Base-by-base conservation (phyloP, 2,329 filamentous ascomycete species). In the Venturia oleaginea region DNA sequence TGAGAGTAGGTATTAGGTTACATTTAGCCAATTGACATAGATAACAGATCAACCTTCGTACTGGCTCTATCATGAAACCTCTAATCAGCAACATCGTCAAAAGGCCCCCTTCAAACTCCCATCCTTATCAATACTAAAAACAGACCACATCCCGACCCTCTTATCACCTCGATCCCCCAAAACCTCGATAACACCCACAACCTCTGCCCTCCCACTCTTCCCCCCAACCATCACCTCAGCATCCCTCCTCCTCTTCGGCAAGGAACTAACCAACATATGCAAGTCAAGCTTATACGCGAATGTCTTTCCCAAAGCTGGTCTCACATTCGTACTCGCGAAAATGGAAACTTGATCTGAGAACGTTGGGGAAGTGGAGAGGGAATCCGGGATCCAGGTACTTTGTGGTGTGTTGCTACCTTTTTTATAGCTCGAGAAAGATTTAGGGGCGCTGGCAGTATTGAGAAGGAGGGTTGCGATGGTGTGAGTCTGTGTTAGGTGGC, bases 121-220 rank as follows among this genome's bases (percentile, higher is more conserved):
- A 17, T 19, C 42, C 6, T 59, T 40, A 7, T 32, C 61, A n/a
- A 65, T 60, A 19, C n/a, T 11, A 27, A 66, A 66, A 22, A 66
- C 64, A 24, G 61, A 74, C 77, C 78, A 81, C 19, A 67, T 71
- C 5, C 77, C 78, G 37, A 70, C 69, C 57, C 77, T 70, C 10
- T 69, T 70, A 17, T 68, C 74, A 65, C 68, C 71, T 61, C 77
- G 68, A 71, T 81, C 79, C 40, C 70, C 68, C 65, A 81, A n/a
- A 15, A 81, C 72, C 68, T 81, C 79, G 2, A 80, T 38, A 30
- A 80, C 76, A 60, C 70, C 70, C 40, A 73, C 73, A 67, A 71
- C 69, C 62, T 73, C 67, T 6, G 69, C 67, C 30, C 66, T 60
- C 59, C 59, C 32, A 42, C 40, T 51, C 46, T 43, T 34, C 64